Evolutionary conservation across 306 rosid species (phyloP), one percentile per base, ranked within the genome.

Genomic region (Cyclanthera cordifolia): DNA sequence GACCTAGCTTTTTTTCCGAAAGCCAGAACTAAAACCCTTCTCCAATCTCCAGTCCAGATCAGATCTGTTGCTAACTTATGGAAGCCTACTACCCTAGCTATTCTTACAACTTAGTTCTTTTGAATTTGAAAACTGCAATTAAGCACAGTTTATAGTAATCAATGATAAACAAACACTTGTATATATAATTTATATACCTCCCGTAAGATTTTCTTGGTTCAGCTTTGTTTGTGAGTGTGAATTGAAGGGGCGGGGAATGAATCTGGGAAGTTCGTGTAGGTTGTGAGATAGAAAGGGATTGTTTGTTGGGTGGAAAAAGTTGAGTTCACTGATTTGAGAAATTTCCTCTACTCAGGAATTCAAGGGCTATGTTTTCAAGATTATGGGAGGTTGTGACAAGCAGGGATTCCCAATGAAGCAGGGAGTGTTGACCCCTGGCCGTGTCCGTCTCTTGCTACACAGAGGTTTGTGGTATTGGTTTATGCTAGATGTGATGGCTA

Each of bases 361-460:
- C 13, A 81, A 57, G 80, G 88, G 88, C 6, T 84, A 81, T 30
- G 85, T 84, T 21, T 84, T 84, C 59, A 84, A 84, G 43, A 84
- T 84, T 16, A 81, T 76, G 85, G 88, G 88, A 73, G 88, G 88
- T 0, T 84, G 88, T 10, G 85, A 84, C 82, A 84, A 84, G 72
- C 85, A 84, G 55, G 88, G 88, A 3, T 84, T 84, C 71, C 88
- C 88, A 20, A 84, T 81, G 88, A 84, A 84, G 73, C 88, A 84
- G 83, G 88, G 85, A 39, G 88, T 84, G 12, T 68, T 81, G 83
- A 78, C 88, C 46, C 83, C 85, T 7, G 80, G 80, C 27, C 83
- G 83, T 72, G 88, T 84, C 20, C 82, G 78, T 49, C 85, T 84
- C 71, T 74, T 81, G 72, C 83, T 84, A 3, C 80, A 76, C 68